A percentile compares a stretch with the other conserved stretches of the same genome.
These are phyloP conservation scores for Hymenotorrendiella dingleyae DNA, from an alignment of 2,329 filamentous ascomycete species.

Conservation along the genomic window DNA sequence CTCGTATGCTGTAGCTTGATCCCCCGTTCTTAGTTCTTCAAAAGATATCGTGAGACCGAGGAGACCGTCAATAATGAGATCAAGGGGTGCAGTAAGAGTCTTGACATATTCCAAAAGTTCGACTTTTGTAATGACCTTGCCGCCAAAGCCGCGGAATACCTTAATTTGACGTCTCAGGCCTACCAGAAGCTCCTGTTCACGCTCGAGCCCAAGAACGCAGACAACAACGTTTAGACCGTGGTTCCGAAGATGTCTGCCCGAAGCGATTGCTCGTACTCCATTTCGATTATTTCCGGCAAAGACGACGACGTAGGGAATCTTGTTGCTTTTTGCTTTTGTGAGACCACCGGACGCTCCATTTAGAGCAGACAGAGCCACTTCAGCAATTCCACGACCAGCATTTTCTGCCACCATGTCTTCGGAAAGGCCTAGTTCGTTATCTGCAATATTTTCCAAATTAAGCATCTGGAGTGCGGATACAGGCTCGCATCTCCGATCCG, in stretches of 20 bases:
- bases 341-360: conserved; percentile 33
- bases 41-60: conserved; percentile 83
- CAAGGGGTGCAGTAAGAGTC: conserved; percentile 56
- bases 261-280: conserved; percentile 76
- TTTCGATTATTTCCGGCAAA: conserved; percentile 95
- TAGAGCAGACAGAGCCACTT: conserved; percentile 69
- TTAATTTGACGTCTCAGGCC: conserved; percentile 75
- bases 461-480: conserved; percentile 78
- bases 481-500: conserved; percentile 53
- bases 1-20: conserved; percentile 79
- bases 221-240: conserved; percentile 76
- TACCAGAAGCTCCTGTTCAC: conserved; percentile 73
- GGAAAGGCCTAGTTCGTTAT: conserved; percentile 77
- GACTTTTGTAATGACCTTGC: conserved; percentile 58
- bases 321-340: conserved; percentile 34
- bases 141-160: conserved; percentile 78
- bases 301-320: conserved; percentile 50
- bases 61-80: conserved; percentile 82
- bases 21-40: conserved; percentile 76
- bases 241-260: conserved; percentile 79
- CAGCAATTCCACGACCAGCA: conserved; percentile 79
- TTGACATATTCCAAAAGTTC: conserved; percentile 58
- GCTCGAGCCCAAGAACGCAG: conserved; percentile 78
- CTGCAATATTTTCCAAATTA: conserved; percentile 85
- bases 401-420: conserved; percentile 92